Evolutionary conservation across 2,329 filamentous ascomycete species (phyloP), one percentile per base, ranked within the genome.

Genomic region (Diaporthe vexans): DNA sequence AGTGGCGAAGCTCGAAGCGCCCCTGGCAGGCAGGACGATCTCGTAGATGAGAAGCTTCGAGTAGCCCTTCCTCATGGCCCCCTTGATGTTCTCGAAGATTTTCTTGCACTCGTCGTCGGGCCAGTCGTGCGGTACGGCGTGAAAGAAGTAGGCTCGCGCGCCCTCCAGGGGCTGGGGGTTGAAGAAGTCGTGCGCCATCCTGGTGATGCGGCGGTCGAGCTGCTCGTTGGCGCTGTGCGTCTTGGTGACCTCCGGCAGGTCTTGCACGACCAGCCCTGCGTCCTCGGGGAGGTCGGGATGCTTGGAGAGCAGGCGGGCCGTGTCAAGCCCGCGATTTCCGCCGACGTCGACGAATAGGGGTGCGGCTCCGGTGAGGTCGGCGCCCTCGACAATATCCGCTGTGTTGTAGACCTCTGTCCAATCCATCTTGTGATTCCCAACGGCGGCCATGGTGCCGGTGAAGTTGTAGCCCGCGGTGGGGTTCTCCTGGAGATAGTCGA

Each of bases 21-120:
- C 80, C 17, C 75, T 81, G 3, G 80, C 76, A 0, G 84, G 83
- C 7, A 85, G 75, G 2, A 85, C 81, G 37, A 82, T 80, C 52
- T 85, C 84, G 33, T 85, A 82, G 43, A 85, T 79, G 0, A 86
- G 73, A 0, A 85, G 76, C 74, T 82, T 84, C 15, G 81, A 83
- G 67, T 82, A 84, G 0, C 82, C 81, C n/a, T 79, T 80, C 33
- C 77, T 77, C 83, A 86, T 85, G 0, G 82, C 84, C 7, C n/a
- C 48, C 46, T 29, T 70, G 0, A 58, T 26, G 37, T 48, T 58
- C 52, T 48, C 35, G 15, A 58, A 48, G 11, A 57, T 48, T 1
- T 40, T 52, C 9, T 8, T 37, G 3, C 67, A 70, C 17, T 70
- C 52, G 37, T 63, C 46, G 6, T 65, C 80, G 26, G 79, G 78